These are phyloP conservation scores for Guadua angustifolia DNA, from an alignment of 176 grass and related monocot species.

Conservation along the genomic window DNA sequence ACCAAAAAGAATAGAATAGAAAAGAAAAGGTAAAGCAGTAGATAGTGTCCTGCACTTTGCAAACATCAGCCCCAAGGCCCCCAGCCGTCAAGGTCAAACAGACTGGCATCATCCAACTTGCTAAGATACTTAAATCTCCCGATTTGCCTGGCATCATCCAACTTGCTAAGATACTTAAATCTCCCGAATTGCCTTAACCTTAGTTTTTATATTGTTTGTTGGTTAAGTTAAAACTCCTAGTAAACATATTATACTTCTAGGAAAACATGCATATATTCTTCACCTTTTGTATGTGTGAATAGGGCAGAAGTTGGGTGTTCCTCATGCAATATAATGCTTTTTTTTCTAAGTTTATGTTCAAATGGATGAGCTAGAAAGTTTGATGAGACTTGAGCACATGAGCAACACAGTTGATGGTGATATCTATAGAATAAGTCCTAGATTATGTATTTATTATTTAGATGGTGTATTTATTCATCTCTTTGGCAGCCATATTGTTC, in stretches of 20 bases:
- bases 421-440: conserved; percentile 15
- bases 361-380: conserved; percentile 3
- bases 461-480: conserved; percentile 27
- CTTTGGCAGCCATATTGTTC: conserved; percentile 16
- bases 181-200: background rate
- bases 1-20: background rate
- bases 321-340: background rate
- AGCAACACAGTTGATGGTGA: background rate
- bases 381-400: conserved; percentile 2
- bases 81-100: background rate
- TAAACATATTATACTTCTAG: background rate
- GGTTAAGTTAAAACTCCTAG: background rate
- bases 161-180: background rate
- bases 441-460: conserved; percentile 27
- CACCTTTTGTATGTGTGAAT: background rate
- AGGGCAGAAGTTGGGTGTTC: background rate
- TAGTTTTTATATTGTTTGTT: too few relatives aligned
- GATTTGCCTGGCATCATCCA: background rate
- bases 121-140: background rate
- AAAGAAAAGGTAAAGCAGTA: background rate
- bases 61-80: background rate
- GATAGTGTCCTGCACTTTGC: background rate
- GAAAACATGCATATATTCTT: background rate
- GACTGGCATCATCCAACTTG: background rate
- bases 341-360: conserved; percentile 4